Percentiles rank a stretch among this genome's conserved stretches.
Evolutionary conservation across 2,329 filamentous ascomycete species (phyloP).

Genomic region (Ophiostoma sp.): DNA sequence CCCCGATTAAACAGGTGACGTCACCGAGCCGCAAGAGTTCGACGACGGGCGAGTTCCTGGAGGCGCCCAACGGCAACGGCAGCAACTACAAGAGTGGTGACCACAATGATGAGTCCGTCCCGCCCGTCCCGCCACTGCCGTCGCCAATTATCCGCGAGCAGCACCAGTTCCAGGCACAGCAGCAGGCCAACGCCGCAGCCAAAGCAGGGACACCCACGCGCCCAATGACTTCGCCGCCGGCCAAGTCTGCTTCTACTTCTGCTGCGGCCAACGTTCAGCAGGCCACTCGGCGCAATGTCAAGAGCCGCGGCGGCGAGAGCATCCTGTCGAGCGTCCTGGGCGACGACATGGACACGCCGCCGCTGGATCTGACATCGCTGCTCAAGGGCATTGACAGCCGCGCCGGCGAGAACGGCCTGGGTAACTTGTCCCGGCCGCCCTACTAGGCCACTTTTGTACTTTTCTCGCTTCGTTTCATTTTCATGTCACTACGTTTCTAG

Average conservation of each 20-base stretch:
- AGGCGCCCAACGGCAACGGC: slow-evolving; percentile 14
- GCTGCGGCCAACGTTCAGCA: neutral
- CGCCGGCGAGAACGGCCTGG: slow-evolving; percentile 47
- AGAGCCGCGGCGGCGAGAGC: slow-evolving; percentile 48
- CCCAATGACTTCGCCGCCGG: slow-evolving; percentile 18
- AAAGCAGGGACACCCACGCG: slow-evolving; percentile 4
- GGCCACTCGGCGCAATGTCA: slow-evolving; percentile 41
- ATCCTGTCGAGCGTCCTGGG: slow-evolving; percentile 31
- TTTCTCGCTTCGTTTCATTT: neutral
- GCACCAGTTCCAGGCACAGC: slow-evolving; percentile 26
- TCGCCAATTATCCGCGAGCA: slow-evolving; percentile 32
- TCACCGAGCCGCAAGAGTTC: slow-evolving; percentile 19
- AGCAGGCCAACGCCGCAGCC: slow-evolving; percentile 3
- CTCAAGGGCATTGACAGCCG: slow-evolving; percentile 53
- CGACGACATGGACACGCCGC: slow-evolving; percentile 41
- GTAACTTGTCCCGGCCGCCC: slow-evolving; percentile 51
- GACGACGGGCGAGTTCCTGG: slow-evolving; percentile 15
- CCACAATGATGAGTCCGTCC: slow-evolving; percentile 45
- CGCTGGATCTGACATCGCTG: slow-evolving; percentile 51
- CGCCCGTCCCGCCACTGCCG: slow-evolving; percentile 59
- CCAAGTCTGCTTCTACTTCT: neutral
- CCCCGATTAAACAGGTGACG: neutral
- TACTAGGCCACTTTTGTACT: slow-evolving; percentile 41
- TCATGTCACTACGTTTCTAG: neutral
- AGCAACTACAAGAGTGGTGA: slow-evolving; percentile 26